A percentile compares a stretch with the other conserved stretches of the same genome.
These are phyloP conservation scores for Calonectria pseudoreteaudii DNA, from an alignment of 2,329 filamentous ascomycete species.

Conservation along the genomic window DNA sequence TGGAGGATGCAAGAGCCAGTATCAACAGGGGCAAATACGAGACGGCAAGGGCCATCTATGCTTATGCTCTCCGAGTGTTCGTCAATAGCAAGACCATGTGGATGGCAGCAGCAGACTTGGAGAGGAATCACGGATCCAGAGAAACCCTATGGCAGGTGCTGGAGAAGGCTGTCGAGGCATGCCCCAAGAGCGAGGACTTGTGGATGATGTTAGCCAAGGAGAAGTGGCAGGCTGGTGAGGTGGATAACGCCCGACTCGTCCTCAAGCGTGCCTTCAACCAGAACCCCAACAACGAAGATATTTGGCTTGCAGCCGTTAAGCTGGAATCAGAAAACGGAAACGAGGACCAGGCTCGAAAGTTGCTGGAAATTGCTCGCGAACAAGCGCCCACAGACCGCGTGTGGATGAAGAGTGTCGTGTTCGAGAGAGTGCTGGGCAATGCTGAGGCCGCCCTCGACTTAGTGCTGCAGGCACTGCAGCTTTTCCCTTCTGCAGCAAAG, in stretches of 20 bases:
- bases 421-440: slow-evolving; percentile 87
- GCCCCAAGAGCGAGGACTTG: slow-evolving; percentile 88
- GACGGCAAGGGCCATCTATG: slow-evolving; percentile 93
- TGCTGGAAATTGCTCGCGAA: slow-evolving; percentile 84
- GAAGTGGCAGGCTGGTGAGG: slow-evolving; percentile 89
- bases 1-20: slow-evolving; percentile 88
- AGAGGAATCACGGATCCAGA: slow-evolving; percentile 87
- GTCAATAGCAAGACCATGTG: slow-evolving; percentile 89
- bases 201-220: slow-evolving; percentile 98
- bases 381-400: slow-evolving; percentile 95
- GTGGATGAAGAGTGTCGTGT: slow-evolving; percentile 96
- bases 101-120: slow-evolving; percentile 90
- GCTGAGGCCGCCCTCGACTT: slow-evolving; percentile 86
- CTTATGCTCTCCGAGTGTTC: slow-evolving; percentile 90
- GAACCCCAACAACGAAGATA: slow-evolving; percentile 96
- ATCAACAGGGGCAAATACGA: slow-evolving; percentile 86
- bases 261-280: slow-evolving; percentile 92
- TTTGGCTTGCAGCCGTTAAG: slow-evolving; percentile 96
- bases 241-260: slow-evolving; percentile 87
- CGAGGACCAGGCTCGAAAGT: slow-evolving; percentile 82
- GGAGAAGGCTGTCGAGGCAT: slow-evolving; percentile 93
- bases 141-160: slow-evolving; percentile 87
- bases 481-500: slow-evolving; percentile 88
- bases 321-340: slow-evolving; percentile 92
- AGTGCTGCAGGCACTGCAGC: slow-evolving; percentile 84